Base-by-base conservation (phyloP, 1,284 basidiomycete species). In the Puccinia polysora region DNA sequence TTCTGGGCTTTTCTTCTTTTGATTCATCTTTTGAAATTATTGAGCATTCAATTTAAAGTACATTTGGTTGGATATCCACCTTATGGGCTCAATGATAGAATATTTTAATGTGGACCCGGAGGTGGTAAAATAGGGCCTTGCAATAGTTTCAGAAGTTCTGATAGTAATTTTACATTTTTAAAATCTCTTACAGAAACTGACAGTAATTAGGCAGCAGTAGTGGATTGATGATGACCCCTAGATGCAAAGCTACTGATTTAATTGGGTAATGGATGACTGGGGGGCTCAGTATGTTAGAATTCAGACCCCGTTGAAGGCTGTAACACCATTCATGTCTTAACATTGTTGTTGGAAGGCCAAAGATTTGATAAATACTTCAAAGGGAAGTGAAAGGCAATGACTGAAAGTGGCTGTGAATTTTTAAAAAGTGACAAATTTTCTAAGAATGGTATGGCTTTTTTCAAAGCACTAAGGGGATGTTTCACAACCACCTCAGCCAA, bases 21-120 rank as follows among this genome's bases (percentile, higher is more conserved):
- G 53, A n/a, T 36, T 47, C 15, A 45, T 43, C 1, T 25, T 28
- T 20, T 45, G 40, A 32, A 58, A 20, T 8, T 53, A 59, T 36
- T 69, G 67, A n/a, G 67, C 55, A 7, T 53, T 69, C 30, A 69
- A 47, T 4, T 55, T 55, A n/a, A 69, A 45, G 8, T 28, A 43
- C 14, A 52, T 65, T 43, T 34, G 12, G 50, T 53, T 65, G 1
- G 64, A 53, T 12, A 52, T 52, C 23, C 64, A 32, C 25, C 52
- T 53, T 12, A 53, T 34, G 18, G 64, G 47, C 12, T 20, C 32
- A 23, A 49, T 52, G 52, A 32, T 53, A 38, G 36, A 52, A 34
- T n/a, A n/a, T n/a, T n/a, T n/a, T n/a, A n/a, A n/a, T 53, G 64
- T 28, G 64, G 28, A 32, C 15, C 18, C 15, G 52, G 34, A 30